Percentiles rank a stretch among this genome's conserved stretches.
Conservation (phyloP, 495 filamentous ascomycete genomes). For the Extremus antarcticus region DNA sequence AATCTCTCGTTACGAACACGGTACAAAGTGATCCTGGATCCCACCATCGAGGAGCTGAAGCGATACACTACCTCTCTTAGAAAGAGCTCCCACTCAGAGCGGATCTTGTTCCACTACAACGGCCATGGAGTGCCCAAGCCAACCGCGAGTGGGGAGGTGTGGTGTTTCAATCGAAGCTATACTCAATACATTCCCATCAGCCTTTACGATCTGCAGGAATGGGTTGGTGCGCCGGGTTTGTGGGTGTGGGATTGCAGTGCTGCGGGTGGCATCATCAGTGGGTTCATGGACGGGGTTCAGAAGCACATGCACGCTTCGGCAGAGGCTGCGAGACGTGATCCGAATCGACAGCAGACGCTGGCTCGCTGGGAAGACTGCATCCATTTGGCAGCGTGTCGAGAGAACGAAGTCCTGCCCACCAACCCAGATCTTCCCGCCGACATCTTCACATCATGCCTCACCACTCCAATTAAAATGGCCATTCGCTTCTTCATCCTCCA, state of each 20-base stretch:
- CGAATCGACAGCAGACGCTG: constrained; percentile 42
- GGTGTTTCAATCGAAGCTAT: constrained; percentile 98
- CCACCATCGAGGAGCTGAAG: constrained; percentile 91
- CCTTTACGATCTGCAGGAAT: constrained; percentile 87
- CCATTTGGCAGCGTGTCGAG: constrained; percentile 82
- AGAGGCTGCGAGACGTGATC: constrained; percentile 60
- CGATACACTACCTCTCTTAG: constrained; percentile 85
- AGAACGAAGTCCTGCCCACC: constrained; percentile 87
- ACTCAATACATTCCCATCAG: constrained; percentile 98
- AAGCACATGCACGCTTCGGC: constrained; percentile 82
- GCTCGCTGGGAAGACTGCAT: constrained; percentile 70
- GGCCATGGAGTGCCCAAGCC: constrained; percentile 97
- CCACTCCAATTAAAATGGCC: constrained; percentile 93
- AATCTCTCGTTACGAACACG: constrained; percentile 84
- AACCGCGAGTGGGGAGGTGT: constrained; percentile 91
- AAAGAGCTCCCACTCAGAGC: constrained; percentile 86
- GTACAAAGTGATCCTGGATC: constrained; percentile 93
- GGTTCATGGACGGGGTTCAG: constrained; percentile 86
- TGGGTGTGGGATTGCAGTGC: constrained; percentile 98
- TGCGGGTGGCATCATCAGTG: constrained; percentile 86
- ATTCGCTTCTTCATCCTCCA: constrained; percentile 89
- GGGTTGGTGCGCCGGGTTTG: constrained; percentile 89
- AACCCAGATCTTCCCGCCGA: constrained; percentile 91
- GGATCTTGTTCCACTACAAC: constrained; percentile 95
- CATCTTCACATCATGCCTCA: constrained; percentile 91